Percentiles rank a stretch among this genome's conserved stretches.
phyloP scores from a whole-genome alignment of 2,329 filamentous ascomycete genomes.

The Ophiostoma tasmaniense region DNA sequence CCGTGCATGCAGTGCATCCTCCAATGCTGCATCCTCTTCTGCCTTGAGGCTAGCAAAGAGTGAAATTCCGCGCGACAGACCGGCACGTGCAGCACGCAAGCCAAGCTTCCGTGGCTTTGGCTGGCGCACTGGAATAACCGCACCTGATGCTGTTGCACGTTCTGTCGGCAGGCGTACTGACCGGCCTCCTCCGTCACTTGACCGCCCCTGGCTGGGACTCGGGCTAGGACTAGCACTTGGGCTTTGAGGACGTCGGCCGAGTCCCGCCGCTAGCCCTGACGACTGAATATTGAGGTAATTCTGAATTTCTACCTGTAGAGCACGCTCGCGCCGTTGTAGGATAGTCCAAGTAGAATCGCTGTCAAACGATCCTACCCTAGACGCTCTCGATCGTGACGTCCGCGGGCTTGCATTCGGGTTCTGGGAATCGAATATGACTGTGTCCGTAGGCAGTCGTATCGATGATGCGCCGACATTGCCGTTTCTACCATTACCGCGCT shows the following conservation, averaged over 20 bases:
- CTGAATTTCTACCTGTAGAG: constrained; percentile 41
- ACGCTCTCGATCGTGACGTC: constrained; percentile 9
- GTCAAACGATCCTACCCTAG: constrained; percentile 14
- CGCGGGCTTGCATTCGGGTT: not conserved
- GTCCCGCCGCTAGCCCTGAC: constrained; percentile 34
- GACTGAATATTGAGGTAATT: constrained; percentile 42
- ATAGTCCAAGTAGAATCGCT: constrained; percentile 40
- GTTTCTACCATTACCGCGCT: not conserved
- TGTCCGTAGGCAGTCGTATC: constrained; percentile 25
- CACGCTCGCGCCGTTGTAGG: constrained; percentile 38
- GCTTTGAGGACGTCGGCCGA: constrained; percentile 23
- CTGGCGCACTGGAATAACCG: constrained; percentile 54
- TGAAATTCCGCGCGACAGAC: constrained; percentile 54
- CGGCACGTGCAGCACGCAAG: constrained; percentile 54
- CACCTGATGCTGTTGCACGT: constrained; percentile 31
- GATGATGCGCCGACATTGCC: constrained; percentile 20
- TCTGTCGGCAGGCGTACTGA: constrained; percentile 27
- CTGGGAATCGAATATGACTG: constrained; percentile 32
- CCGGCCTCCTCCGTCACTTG: constrained; percentile 33
- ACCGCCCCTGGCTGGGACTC: constrained; percentile 14
- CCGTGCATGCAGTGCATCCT: constrained; percentile 47
- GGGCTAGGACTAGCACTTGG: constrained; percentile 18
- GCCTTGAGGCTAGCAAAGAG: constrained; percentile 57
- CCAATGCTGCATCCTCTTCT: constrained; percentile 57
- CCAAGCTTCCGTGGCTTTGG: constrained; percentile 46